Evolutionary conservation across 257 asterid genomes (phyloP).

Genomic region (Solanum dulcamara): DNA sequence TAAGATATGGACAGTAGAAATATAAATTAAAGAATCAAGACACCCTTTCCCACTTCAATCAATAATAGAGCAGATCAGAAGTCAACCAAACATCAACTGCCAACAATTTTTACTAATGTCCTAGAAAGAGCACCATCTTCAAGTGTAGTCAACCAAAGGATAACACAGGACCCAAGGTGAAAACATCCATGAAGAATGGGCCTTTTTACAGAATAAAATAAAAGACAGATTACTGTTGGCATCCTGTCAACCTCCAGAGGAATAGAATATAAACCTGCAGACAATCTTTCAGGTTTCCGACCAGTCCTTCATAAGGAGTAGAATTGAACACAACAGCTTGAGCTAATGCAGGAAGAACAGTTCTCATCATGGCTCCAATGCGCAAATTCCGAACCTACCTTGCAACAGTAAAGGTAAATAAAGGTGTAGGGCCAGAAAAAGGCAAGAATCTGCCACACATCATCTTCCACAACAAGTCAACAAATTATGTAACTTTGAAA

Average conservation of each 20-base stretch:
- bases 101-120: background rate
- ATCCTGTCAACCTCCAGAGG: background rate
- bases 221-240: background rate
- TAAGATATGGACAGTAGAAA: background rate
- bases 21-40: background rate
- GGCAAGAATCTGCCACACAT: background rate
- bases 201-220: background rate
- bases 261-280: conserved; percentile 49
- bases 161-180: background rate
- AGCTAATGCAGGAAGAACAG: conserved; percentile 86
- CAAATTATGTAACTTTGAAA: background rate
- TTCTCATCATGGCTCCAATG: conserved; percentile 92
- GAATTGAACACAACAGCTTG: conserved; percentile 69
- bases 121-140: background rate
- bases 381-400: conserved; percentile 76
- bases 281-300: conserved; percentile 49
- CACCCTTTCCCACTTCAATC: background rate
- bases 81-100: background rate
- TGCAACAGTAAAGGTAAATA: background rate
- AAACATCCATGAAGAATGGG: background rate
- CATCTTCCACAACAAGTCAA: background rate
- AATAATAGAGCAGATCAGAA: background rate
- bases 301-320: conserved; percentile 16
- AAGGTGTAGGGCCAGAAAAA: background rate
- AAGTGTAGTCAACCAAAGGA: background rate